Percentiles rank a stretch among this genome's conserved stretches.
Evolutionary conservation across 768 basidiomycete genomes (phyloP).

Genomic region (Dentipellis fragilis): DNA sequence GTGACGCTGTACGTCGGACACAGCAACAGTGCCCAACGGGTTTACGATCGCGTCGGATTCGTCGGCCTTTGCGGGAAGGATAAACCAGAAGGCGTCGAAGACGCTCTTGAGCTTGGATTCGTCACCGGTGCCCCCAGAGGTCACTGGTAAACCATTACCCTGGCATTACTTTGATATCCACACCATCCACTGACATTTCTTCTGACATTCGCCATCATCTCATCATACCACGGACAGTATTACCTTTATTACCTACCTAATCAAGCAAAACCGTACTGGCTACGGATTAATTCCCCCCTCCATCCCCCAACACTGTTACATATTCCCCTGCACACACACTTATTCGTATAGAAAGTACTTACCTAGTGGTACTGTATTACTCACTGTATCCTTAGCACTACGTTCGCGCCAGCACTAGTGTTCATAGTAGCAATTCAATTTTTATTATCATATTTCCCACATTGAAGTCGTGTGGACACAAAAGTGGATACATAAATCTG

Average conservation of each 20-base stretch:
- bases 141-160: conserved; percentile 34
- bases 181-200: background rate
- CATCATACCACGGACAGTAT: background rate
- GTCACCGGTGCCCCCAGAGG: conserved; percentile 31
- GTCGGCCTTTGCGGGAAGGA: conserved; percentile 32
- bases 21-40: conserved; percentile 37
- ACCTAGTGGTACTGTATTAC: background rate
- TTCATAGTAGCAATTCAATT: too few species aligned
- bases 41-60: conserved; percentile 47
- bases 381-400: conserved; percentile 3
- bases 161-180: background rate
- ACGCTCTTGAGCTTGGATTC: conserved; percentile 46
- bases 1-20: conserved; percentile 48
- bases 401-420: background rate
- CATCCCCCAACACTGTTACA: background rate
- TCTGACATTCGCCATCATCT: background rate
- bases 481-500: too few species aligned
- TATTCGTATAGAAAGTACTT: background rate
- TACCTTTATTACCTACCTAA: background rate
- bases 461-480: too few species aligned
- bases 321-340: background rate
- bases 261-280: background rate
- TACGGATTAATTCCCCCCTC: background rate
- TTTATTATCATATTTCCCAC: too few species aligned
- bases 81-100: conserved; percentile 31